Evolutionary conservation across 306 rosid species (phyloP).

Genomic region (Fragaria nilgerrensis): DNA sequence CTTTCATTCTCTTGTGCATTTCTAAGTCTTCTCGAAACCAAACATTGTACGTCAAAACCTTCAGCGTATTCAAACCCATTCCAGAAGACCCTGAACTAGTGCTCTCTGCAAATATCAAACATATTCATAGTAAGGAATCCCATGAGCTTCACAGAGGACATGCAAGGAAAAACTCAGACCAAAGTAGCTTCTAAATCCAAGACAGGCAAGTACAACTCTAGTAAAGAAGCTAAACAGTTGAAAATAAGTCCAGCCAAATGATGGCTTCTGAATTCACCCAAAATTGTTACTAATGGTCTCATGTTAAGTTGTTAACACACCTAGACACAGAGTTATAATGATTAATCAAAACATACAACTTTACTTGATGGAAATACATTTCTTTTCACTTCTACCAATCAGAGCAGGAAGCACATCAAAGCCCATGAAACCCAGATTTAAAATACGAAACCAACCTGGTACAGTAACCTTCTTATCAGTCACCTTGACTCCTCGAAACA

Average conservation of each 20-base stretch:
- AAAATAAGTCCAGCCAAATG: background rate
- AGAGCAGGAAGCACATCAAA: background rate
- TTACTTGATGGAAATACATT: background rate
- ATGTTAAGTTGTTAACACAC: background rate
- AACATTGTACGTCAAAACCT: conserved; percentile 72
- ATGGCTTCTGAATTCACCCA: background rate
- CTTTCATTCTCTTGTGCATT: conserved; percentile 68
- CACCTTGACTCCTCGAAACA: conserved; percentile 7
- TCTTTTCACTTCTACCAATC: background rate
- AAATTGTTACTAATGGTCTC: background rate
- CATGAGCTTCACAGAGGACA: background rate
- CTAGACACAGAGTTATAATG: background rate
- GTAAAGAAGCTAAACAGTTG: background rate
- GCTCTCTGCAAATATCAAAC: conserved; percentile 32
- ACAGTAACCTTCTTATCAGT: background rate
- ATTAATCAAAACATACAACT: conserved; percentile 5
- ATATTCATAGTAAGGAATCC: background rate
- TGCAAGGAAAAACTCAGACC: background rate
- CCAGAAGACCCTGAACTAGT: conserved; percentile 24
- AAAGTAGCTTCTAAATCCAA: background rate
- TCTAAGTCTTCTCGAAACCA: conserved; percentile 89
- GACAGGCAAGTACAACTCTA: background rate
- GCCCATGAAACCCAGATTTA: background rate
- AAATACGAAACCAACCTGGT: background rate
- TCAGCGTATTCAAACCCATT: conserved; percentile 31